Base-by-base conservation (phyloP, 1,139 yeast species). In the Suhomyces wounanorum region DNA sequence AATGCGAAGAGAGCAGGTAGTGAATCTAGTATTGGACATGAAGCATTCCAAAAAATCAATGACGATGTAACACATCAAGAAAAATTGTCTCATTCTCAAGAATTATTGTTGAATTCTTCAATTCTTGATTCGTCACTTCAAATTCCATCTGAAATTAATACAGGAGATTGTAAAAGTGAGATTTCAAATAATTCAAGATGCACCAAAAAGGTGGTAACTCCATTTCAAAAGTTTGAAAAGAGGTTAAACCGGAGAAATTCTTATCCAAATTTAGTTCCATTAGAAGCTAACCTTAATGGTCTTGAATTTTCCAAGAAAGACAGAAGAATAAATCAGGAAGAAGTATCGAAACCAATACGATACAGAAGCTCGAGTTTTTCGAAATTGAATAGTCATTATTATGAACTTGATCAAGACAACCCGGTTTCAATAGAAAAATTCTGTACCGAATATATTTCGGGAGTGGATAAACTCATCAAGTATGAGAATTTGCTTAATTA, bases 191-290 rank as follows among this genome's bases (percentile, higher is more conserved):
- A 30, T 10, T 37, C 47, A 3, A 45, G 33, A 31, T 8, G 49
- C 21, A 44, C 11, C 3, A 43, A 45, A 16, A 45, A 37, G 3
- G 10, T 35, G 8, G 47, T 47, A 7, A 47, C 52, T 17, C 54
- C 58, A 16, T 46, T 66, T 31, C 50, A 61, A 42, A 42, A 50
- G n/a, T 62, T 70, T 44, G 63, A 61, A 36, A 50, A 50, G 17
- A 64, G 63, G 13, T 60, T 78, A 51, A 71, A 73, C 47, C 63
- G 84, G 53, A 66, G 85, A 47, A 68, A 69, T 48, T 79, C 85
- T 1, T 73, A 56, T 47, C 85, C 85, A 1, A 67, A 64, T 40
- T 45, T 67, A 8, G 40, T 47, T 6, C 48, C 55, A 5, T 50
- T 59, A 8, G 80, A 77, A 25, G 55, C 64, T 5, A 73, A 70